Evolutionary conservation across 495 filamentous ascomycete species (phyloP), one percentile per base, ranked within the genome.

Genomic region (Articulospora tetracladia): DNA sequence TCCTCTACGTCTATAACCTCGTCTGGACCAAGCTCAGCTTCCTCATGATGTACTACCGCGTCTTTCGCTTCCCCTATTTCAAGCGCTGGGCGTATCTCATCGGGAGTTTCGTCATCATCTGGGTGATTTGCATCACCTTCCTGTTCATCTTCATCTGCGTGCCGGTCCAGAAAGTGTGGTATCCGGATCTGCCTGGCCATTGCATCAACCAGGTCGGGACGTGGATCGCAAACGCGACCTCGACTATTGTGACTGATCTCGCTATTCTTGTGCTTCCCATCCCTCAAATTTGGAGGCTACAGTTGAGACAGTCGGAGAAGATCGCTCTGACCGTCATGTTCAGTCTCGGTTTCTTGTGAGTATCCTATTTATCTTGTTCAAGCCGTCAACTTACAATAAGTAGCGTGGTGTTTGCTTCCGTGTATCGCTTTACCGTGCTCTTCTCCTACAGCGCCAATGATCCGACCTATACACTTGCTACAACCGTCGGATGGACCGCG

Each of bases 141-240:
- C 62, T 74, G 13, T 73, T 69, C 32, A 67, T 79, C 26, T 73
- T 79, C 55, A 72, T 76, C 58, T 81, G 77, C 57, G 68, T 60
- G 1, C 77, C 75, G 0, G 66, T 80, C 22, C 30, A 67, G 28
- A 73, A 70, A 44, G 62, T 70, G 27, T 80, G 73, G 74, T 64
- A 77, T 47, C 66, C 65, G 0, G 53, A 61, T 10, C 50, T 76
- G 8, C 65, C 72, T 1, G 75, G 77, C 0, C 57, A 53, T 7
- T 79, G 77, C 56, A 74, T 77, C 56, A 71, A 74, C 50, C 67
- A 72, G 23, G 73, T 71, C 23, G 72, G 47, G n/a, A 73, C 70
- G 1, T 77, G 72, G 63, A 72, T 77, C 44, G 71, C 66, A 20
- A 74, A 76, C 49, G 70, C 74, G 1, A 62, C 71, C 3, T 67